Base-by-base conservation (phyloP, 352 stramenopile genomes). In the Globisporangium middletonii region DNA sequence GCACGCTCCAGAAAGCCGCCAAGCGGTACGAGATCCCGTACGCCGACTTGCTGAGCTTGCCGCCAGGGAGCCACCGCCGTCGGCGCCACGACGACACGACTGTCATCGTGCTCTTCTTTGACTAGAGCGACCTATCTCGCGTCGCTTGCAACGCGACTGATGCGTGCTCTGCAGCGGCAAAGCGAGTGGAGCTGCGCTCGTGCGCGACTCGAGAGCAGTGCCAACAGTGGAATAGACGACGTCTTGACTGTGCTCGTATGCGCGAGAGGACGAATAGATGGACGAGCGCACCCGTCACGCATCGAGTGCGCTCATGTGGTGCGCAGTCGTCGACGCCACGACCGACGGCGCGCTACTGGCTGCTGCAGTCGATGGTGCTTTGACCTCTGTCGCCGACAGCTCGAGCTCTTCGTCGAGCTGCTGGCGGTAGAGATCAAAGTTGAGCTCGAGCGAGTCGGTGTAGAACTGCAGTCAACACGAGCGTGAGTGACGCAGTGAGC, bases 41-140 rank as follows among this genome's bases (percentile, higher is more conserved):
- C 51, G 67, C 81, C 38, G 84, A 97, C 38, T 57, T 97, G 50
- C 63, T 93, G 61, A 84, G 75, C 35, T 54, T 97, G 48, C 86
- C 89, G 2, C 72, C 86, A 9, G 92, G 92, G 48, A 84, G 72
- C 54, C 70, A 82, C 52, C 86, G 92, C 28, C 83, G 92, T 30
- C 83, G 80, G 55, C 85, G 89, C 57, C 92, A 98, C 73, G 92
- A 98, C 69, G 92, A 98, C 65, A 97, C 93, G 28, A 97, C 88
- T 7, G 91, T 89, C 35, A 68, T 97, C 12, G 89, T 98, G 33
- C 68, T 98, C 19, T 96, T 92, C 67, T 89, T 94, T 55, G 69
- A 89, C 44, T 86, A 78, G 64, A 16, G 41, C 23, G 23, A 23
- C 23, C 0, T 0, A 38, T 35, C 30, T 35, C 30, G 30, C 6